phyloP scores from a whole-genome alignment of 345 rosid genomes.

The Gossypium turneri region DNA sequence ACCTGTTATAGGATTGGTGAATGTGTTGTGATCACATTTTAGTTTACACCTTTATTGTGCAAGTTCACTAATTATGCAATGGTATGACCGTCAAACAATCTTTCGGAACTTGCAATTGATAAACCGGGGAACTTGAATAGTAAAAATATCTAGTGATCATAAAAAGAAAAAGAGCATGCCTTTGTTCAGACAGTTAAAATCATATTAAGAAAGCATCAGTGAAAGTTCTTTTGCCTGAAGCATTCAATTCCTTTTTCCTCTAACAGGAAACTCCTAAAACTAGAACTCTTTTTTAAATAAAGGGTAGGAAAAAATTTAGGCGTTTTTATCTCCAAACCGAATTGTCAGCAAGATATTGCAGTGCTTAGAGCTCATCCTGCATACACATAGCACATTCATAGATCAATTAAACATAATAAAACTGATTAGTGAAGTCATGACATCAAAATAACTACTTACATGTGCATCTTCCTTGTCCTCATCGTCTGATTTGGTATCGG shows the following conservation, averaged over 20 bases:
- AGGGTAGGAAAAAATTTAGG: not conserved
- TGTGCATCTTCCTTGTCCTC: not conserved
- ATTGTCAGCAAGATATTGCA: not conserved
- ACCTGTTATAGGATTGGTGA: too few relatives aligned
- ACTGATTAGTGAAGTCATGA: not conserved
- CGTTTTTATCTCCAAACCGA: not conserved
- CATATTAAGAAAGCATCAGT: not conserved
- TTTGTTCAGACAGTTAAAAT: not conserved
- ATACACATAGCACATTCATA: not conserved
- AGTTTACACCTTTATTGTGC: not conserved
- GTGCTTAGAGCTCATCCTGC: slow-evolving; percentile 6
- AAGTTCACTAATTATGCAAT: not conserved
- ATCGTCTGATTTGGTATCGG: not conserved
- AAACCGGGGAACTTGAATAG: not conserved
- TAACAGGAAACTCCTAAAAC: not conserved
- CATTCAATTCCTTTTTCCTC: not conserved
- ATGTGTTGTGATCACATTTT: too few relatives aligned
- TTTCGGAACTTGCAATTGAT: not conserved
- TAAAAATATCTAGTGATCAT: not conserved
- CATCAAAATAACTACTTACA: not conserved
- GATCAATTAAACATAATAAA: not conserved
- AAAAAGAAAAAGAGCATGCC: not conserved
- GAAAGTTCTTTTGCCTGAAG: not conserved
- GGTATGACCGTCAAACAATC: not conserved
- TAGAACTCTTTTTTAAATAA: too few relatives aligned